A percentile compares a stretch with the other conserved stretches of the same genome.
Conservation (phyloP, 805 yeast genomes). For the Starmerella tilneyi region DNA sequence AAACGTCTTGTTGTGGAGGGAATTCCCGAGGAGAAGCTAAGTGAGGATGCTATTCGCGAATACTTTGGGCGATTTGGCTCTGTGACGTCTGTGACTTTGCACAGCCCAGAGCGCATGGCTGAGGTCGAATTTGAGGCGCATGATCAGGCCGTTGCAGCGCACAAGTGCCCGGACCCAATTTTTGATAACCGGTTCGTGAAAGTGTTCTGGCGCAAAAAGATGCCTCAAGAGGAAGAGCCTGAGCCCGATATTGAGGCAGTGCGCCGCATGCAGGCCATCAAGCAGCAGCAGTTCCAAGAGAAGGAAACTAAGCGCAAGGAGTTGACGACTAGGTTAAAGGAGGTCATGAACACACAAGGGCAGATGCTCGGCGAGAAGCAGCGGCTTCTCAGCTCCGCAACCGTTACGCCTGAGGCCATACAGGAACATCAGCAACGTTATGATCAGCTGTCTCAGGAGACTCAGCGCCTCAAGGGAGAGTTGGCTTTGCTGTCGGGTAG, state of each 20-base stretch:
- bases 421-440: constrained; percentile 22
- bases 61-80: constrained; percentile 39
- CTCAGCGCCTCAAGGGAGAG: constrained; percentile 31
- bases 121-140: constrained; percentile 35
- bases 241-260: constrained; percentile 35
- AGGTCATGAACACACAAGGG: constrained; percentile 32
- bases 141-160: constrained; percentile 37
- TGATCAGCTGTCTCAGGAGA: constrained; percentile 28
- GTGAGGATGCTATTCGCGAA: constrained; percentile 29
- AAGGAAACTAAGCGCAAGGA: constrained; percentile 32
- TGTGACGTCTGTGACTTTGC: constrained; percentile 29
- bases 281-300: constrained; percentile 37
- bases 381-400: constrained; percentile 30
- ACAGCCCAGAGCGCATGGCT: constrained; percentile 29
- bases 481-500: constrained; percentile 26
- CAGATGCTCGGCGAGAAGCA: constrained; percentile 33
- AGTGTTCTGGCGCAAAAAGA: constrained; percentile 35
- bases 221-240: constrained; percentile 22
- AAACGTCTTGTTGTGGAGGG: constrained; percentile 35
- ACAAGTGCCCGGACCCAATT: constrained; percentile 37
- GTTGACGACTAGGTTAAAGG: constrained; percentile 30
- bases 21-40: constrained; percentile 37
- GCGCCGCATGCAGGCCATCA: constrained; percentile 32
- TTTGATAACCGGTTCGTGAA: constrained; percentile 43
- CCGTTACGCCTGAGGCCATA: constrained; percentile 18